These are phyloP conservation scores for Scutellaria baicalensis DNA, from an alignment of 257 asterid species.

Conservation along the genomic window DNA sequence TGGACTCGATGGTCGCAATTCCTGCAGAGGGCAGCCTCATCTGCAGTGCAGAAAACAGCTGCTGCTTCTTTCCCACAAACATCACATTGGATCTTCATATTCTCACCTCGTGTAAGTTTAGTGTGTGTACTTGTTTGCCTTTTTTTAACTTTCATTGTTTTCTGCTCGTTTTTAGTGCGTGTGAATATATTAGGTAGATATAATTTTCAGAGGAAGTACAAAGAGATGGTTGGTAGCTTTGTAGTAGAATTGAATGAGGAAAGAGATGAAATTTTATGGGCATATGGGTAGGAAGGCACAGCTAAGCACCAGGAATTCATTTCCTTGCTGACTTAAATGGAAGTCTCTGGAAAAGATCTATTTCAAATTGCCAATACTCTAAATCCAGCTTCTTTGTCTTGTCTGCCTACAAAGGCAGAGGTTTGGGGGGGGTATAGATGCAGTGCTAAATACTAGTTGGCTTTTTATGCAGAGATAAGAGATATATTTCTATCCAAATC, in stretches of 20 bases:
- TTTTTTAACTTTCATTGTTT: not conserved
- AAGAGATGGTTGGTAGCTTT: slow-evolving; percentile 21
- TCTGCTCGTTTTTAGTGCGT: not conserved
- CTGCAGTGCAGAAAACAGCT: slow-evolving; percentile 64
- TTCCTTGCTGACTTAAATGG: slow-evolving; percentile 19
- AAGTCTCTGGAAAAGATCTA: slow-evolving; percentile 40
- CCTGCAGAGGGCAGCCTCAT: slow-evolving; percentile 79
- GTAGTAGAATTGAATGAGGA: slow-evolving; percentile 27
- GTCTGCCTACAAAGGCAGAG: slow-evolving; percentile 17
- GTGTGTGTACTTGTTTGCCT: slow-evolving; percentile 7
- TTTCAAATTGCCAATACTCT: slow-evolving; percentile 17
- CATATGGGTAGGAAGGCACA: slow-evolving; percentile 39
- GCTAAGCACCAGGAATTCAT: slow-evolving; percentile 33
- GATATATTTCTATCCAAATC: slow-evolving; percentile 8
- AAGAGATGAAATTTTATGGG: slow-evolving; percentile 56
- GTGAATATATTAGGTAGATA: slow-evolving; percentile 6
- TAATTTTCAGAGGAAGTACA: slow-evolving; percentile 9
- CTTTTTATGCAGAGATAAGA: slow-evolving; percentile 10
- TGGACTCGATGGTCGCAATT: slow-evolving; percentile 67
- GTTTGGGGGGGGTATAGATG: not conserved
- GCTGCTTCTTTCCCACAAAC: slow-evolving; percentile 76
- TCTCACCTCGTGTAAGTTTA: slow-evolving; percentile 1
- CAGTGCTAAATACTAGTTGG: slow-evolving; percentile 22
- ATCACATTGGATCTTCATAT: slow-evolving; percentile 80
- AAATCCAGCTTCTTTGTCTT: slow-evolving; percentile 12